These are phyloP conservation scores for Sclerotinia glacialis DNA, from an alignment of 2,329 filamentous ascomycete species.

Conservation along the genomic window DNA sequence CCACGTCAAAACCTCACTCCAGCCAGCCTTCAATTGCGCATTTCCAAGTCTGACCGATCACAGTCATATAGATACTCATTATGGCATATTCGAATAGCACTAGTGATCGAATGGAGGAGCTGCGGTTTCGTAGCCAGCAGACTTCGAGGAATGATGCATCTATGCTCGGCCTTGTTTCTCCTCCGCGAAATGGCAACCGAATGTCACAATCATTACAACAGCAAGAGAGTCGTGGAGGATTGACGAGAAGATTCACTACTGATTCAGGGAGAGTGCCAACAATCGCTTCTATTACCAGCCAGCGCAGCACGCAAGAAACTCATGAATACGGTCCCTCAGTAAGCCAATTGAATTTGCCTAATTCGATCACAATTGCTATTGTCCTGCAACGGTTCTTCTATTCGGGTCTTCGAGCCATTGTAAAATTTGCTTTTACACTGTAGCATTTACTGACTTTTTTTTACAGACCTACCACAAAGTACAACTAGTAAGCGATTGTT, in stretches of 20 bases:
- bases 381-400: conserved; percentile 17
- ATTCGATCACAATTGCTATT: conserved; percentile 27
- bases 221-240: conserved; percentile 69
- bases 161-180: conserved; percentile 72
- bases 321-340: conserved; percentile 40
- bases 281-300: conserved; percentile 48
- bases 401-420: neutral
- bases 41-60: conserved; percentile 28
- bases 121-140: conserved; percentile 74
- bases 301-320: conserved; percentile 34
- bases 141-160: conserved; percentile 73
- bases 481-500: conserved; percentile 63
- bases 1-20: conserved; percentile 29
- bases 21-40: conserved; percentile 23
- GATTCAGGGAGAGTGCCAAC: conserved; percentile 82
- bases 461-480: conserved; percentile 65
- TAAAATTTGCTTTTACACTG: conserved; percentile 5
- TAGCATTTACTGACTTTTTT: conserved; percentile 30
- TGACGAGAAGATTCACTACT: conserved; percentile 91
- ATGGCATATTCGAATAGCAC: conserved; percentile 66
- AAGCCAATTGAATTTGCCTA: conserved; percentile 30
- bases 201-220: conserved; percentile 55
- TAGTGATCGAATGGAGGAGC: conserved; percentile 71
- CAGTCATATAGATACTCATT: conserved; percentile 37
- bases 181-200: conserved; percentile 69